These are phyloP conservation scores for Saccharomyces uvarum DNA, from an alignment of 1,139 yeast genomes.

Conservation along the genomic window DNA sequence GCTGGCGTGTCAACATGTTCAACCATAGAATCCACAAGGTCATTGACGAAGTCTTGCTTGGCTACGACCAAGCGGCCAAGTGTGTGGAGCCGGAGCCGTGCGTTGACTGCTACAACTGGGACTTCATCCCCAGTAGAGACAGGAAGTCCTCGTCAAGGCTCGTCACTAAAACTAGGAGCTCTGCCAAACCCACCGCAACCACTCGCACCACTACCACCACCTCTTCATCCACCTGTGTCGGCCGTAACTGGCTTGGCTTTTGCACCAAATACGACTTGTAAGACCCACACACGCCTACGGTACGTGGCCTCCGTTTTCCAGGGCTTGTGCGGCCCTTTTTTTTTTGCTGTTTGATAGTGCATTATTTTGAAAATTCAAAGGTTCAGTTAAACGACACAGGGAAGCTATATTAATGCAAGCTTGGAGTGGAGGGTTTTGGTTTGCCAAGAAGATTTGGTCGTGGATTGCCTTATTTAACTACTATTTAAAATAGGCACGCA, in stretches of 20 bases:
- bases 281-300: not conserved
- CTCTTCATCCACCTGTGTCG: constrained; percentile 26
- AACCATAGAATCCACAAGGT: constrained; percentile 90
- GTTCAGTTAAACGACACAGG: not conserved
- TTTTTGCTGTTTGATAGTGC: not conserved
- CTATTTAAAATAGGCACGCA: not conserved
- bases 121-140: constrained; percentile 37
- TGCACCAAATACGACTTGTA: constrained; percentile 28
- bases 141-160: constrained; percentile 38
- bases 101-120: constrained; percentile 89
- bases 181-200: constrained; percentile 14
- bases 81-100: constrained; percentile 75
- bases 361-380: not conserved
- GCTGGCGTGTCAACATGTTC: constrained; percentile 84
- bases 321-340: not conserved
- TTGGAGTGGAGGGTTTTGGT: not conserved
- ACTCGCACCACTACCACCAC: constrained; percentile 15
- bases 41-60: constrained; percentile 68
- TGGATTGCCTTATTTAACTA: not conserved
- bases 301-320: not conserved
- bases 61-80: constrained; percentile 68
- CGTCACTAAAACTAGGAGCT: constrained; percentile 14
- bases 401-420: not conserved
- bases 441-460: not conserved
- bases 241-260: constrained; percentile 33